Evolutionary conservation across 2,329 filamentous ascomycete genomes (phyloP), one percentile per base, ranked within the genome.

Genomic region (Xylaria digitata): DNA sequence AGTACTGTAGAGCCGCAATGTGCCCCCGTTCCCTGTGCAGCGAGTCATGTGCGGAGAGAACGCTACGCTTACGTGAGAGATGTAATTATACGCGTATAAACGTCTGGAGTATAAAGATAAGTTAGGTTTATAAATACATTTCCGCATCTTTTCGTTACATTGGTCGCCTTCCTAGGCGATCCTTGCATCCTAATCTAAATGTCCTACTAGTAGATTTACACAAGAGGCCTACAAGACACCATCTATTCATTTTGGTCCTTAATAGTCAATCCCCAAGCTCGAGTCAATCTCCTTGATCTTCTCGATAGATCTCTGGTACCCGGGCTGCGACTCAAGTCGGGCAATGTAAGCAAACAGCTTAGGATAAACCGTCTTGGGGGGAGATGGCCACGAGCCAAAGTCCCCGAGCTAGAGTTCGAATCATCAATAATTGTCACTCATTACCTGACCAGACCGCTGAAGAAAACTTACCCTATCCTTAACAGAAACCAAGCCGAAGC

Each of bases 201-300:
- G 7, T 4, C 19, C 26, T 26, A n/a, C n/a, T n/a, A n/a, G n/a
- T n/a, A 17, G 9, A 43, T 15, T 17, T 19, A 11, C 34, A 55
- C 21, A 9, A 42, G 15, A 13, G 32, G 9, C 53, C 9, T 7
- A n/a, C n/a, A 21, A 30, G 9, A 17, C 1, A 4, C 43, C 26
- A 6, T 32, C 15, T 6, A 26, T 32, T 32, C 53, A 42, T 42
- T 53, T 43, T 63, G 30, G 9, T 34, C 56, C 9, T 46, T 67
- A 62, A 49, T 76, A 80, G 23, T 74, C 68, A 43, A 80, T 71
- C 13, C 70, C 72, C 17, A 79, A 76, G 57, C 72, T 76, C 32
- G 82, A 82, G 66, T 86, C 85, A 30, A 86, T 78, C 70, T 83
- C 79, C 73, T 81, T 78, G 57, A 87, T 81, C 80, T 83, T 85